phyloP scores from a whole-genome alignment of 2,329 filamentous ascomycete species.

The Pezicula neosporulosa region DNA sequence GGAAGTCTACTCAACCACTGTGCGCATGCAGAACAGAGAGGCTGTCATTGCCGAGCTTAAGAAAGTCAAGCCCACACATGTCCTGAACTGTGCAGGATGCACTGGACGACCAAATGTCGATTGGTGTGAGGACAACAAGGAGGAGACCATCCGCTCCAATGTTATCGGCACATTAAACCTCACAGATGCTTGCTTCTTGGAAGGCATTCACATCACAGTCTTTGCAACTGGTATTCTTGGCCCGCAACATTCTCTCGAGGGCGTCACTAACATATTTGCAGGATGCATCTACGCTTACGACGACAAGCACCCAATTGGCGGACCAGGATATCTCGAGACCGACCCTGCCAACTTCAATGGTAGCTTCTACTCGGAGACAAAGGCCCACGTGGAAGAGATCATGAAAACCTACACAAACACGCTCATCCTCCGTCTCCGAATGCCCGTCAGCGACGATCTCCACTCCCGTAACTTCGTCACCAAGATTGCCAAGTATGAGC shows the following conservation, averaged over 20 bases:
- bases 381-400: conserved; percentile 62
- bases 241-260: too few species aligned
- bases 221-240: conserved; percentile 50
- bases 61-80: conserved; percentile 59
- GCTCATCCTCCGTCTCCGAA: conserved; percentile 63
- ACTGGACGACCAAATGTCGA: conserved; percentile 67
- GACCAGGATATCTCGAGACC: conserved; percentile 56
- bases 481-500: conserved; percentile 63
- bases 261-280: neutral
- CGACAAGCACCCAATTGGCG: conserved; percentile 55
- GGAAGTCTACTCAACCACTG: conserved; percentile 55
- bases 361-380: conserved; percentile 67
- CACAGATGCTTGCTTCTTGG: conserved; percentile 56
- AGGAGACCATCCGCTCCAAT: conserved; percentile 64
- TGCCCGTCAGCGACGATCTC: conserved; percentile 67
- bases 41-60: conserved; percentile 54
- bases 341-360: conserved; percentile 62
- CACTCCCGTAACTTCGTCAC: conserved; percentile 66
- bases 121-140: conserved; percentile 69
- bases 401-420: conserved; percentile 59
- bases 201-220: conserved; percentile 59
- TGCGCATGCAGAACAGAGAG: conserved; percentile 63
- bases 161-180: conserved; percentile 63
- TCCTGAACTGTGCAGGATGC: conserved; percentile 63
- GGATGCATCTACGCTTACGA: conserved; percentile 65